A percentile compares a stretch with the other conserved stretches of the same genome.
Conservation (phyloP, 2,329 filamentous ascomycete genomes). For the Gliomastix tumulicola region DNA sequence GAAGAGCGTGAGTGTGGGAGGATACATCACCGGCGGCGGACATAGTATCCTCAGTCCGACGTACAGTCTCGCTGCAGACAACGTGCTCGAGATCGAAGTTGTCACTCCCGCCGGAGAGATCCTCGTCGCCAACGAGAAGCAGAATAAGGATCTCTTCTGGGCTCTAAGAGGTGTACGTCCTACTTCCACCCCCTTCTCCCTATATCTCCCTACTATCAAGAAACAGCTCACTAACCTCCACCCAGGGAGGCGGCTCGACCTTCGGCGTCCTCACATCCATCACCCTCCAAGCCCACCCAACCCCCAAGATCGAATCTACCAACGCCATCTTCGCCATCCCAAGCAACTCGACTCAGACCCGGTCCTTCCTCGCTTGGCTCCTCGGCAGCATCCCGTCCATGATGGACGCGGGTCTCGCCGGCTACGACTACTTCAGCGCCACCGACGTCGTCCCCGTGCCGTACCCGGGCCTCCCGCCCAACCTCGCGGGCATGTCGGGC, state of each 20-base stretch:
- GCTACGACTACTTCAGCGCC: constrained; percentile 33
- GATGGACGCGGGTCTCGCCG: constrained; percentile 42
- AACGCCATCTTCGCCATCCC: constrained; percentile 12
- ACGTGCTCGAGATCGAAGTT: constrained; percentile 51
- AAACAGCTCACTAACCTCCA: neutral
- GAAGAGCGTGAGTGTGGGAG: constrained; percentile 51
- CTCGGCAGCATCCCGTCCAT: constrained; percentile 37
- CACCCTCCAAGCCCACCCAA: constrained; percentile 44
- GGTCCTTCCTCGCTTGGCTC: constrained; percentile 38
- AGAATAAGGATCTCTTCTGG: constrained; percentile 56
- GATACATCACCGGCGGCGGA: constrained; percentile 55
- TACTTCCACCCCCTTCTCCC: constrained; percentile 12
- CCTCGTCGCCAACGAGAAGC: constrained; percentile 41
- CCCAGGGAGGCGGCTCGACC: constrained; percentile 50
- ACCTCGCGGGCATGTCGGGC: constrained; percentile 22
- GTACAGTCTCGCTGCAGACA: constrained; percentile 55
- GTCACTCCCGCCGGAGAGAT: constrained; percentile 45
- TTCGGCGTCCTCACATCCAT: constrained; percentile 54
- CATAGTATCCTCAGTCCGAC: constrained; percentile 45
- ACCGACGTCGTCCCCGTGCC: constrained; percentile 25
- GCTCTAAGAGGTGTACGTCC: constrained; percentile 45
- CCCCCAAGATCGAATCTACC: constrained; percentile 21
- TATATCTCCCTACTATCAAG: constrained; percentile 10
- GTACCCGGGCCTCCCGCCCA: constrained; percentile 15
- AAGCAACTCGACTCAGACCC: constrained; percentile 28